Conservation (phyloP, 2,329 filamentous ascomycete species). For the Colletotrichum euphorbiae region DNA sequence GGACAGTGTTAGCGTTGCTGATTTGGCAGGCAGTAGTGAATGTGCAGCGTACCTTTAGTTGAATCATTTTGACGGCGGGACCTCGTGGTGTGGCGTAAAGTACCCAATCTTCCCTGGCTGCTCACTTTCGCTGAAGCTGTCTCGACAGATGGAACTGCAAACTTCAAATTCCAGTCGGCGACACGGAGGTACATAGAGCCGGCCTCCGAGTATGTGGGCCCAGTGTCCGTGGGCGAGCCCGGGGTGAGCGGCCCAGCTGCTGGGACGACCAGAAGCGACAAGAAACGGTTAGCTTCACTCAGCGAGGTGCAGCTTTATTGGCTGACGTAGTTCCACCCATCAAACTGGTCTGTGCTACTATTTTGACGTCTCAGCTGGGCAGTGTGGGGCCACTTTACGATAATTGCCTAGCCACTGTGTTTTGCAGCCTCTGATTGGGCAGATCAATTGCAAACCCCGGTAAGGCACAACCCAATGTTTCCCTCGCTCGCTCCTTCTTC, state of each 20-base stretch:
- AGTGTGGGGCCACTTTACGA: conserved; percentile 13
- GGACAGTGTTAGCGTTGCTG: background rate
- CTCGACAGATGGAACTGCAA: conserved; percentile 36
- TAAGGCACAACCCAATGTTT: conserved; percentile 36
- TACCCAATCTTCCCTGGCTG: conserved; percentile 25
- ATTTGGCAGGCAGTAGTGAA: no score
- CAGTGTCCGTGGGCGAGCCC: background rate
- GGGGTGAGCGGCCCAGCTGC: background rate
- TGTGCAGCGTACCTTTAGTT: conserved; percentile 75
- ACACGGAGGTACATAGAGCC: conserved; percentile 16
- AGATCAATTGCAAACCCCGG: background rate
- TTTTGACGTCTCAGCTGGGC: conserved; percentile 39
- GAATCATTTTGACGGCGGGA: conserved; percentile 78
- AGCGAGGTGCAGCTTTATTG: conserved; percentile 8
- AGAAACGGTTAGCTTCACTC: background rate
- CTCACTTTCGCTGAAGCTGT: conserved; percentile 31
- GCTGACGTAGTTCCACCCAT: background rate
- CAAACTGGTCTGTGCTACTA: conserved; percentile 34
- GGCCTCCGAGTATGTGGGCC: background rate
- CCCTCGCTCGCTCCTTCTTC: conserved; percentile 25
- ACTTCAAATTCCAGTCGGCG: conserved; percentile 31
- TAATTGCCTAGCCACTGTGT: conserved; percentile 30
- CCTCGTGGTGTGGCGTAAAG: conserved; percentile 32
- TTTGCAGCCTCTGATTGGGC: conserved; percentile 21
- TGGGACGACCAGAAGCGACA: background rate